Base-by-base conservation (phyloP, 257 asterid species). In the Przewalskia tangutica region DNA sequence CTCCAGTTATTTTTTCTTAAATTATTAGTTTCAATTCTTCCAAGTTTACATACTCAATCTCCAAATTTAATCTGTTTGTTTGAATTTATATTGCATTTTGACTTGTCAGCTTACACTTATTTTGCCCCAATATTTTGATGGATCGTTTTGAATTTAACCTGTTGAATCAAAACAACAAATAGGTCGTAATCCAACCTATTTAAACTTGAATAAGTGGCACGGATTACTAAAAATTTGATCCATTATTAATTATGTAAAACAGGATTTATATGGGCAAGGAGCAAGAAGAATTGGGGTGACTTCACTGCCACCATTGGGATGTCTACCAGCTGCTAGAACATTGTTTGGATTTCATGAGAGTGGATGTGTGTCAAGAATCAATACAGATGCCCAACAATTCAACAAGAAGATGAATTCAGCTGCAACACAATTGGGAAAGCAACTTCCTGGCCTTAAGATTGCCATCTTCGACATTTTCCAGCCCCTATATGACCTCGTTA, bases 301-400 rank as follows among this genome's bases (percentile, higher is more conserved):
- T 62, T 94, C 99, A 66, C 91, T 96, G 3, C 98, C 99, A 46
- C 99, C 99, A 48, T n/a, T 88, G 56, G 99, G 98, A 2, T 96
- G 98, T 86, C 89, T 96, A 0, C 99, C 98, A 0, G 91, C 92
- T 10, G 88, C 99, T 13, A 89, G 97, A 85, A 96, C 97, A 3
- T 36, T 96, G 78, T 96, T 94, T 77, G 98, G 98, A 6, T 88
- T n/a, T 76, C 91, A 87, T 77, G 88, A 94, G 84, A 84, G 82
- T 0, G 99, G 98, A 34, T 96, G 98, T 8, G 95, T 96, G 1
- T 85, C 97, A 0, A 80, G 84, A 32, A 81, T 96, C 87, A 94
- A 94, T 84, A 85, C 92, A 2, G 94, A 94, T 17, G 97, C 98
- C 6, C 95, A 93, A 80, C 82, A 73, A 11, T 96, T 92, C 91